Evolutionary conservation across 2,329 filamentous ascomycete species (phyloP).

Genomic region (Penicillium verrucosum): DNA sequence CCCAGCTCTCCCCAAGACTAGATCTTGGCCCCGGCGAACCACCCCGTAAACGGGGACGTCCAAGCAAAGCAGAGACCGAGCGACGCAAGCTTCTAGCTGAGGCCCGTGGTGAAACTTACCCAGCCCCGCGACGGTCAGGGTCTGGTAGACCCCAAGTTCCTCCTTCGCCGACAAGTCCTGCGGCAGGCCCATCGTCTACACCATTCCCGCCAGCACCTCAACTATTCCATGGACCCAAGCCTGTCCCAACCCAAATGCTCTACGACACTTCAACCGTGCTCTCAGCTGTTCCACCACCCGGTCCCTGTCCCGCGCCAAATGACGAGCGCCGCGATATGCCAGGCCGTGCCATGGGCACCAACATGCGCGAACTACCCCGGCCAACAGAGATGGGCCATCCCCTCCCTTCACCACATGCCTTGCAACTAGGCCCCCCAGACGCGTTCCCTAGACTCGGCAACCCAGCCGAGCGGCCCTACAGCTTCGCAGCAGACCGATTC

Average conservation of each 20-base stretch:
- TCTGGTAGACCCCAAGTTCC: slow-evolving; percentile 28
- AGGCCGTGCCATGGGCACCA: slow-evolving; percentile 19
- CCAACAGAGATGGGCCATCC: slow-evolving; percentile 28
- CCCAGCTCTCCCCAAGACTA: slow-evolving; percentile 35
- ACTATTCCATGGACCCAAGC: slow-evolving; percentile 3
- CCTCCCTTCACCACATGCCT: slow-evolving; percentile 29
- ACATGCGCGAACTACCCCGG: slow-evolving; percentile 29
- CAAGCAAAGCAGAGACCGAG: slow-evolving; percentile 43
- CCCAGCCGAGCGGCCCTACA: slow-evolving; percentile 22
- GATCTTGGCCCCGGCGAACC: slow-evolving; percentile 33
- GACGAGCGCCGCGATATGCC: slow-evolving; percentile 19
- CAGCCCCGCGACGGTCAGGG: slow-evolving; percentile 30
- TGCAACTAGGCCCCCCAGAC: slow-evolving; percentile 31
- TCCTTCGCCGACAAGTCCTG: slow-evolving; percentile 33
- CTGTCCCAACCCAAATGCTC: slow-evolving; percentile 7
- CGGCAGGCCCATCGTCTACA: slow-evolving; percentile 21
- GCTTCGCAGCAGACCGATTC: slow-evolving; percentile 22
- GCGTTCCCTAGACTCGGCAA: slow-evolving; percentile 24
- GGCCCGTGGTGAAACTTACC: slow-evolving; percentile 40
- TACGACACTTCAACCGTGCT: slow-evolving; percentile 21
- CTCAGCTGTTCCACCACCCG: slow-evolving; percentile 13
- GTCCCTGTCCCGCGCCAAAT: background rate
- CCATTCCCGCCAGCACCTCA: slow-evolving; percentile 14
- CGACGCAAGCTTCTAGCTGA: slow-evolving; percentile 39
- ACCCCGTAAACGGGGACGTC: slow-evolving; percentile 43